Percentiles rank a stretch among this genome's conserved stretches.
phyloP scores from a whole-genome alignment of 768 basidiomycete species.

The Boletus fagicola region DNA sequence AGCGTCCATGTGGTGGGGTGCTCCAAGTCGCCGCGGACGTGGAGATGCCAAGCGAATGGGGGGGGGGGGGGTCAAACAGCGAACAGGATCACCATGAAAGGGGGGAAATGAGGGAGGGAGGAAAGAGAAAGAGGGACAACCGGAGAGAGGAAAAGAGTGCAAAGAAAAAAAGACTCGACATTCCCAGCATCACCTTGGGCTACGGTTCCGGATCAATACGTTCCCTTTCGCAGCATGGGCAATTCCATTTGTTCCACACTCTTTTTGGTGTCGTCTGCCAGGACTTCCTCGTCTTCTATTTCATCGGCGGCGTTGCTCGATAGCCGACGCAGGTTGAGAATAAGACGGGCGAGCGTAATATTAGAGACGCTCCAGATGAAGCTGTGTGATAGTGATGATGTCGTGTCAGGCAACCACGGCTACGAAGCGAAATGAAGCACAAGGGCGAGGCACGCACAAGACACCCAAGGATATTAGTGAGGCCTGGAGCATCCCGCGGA shows the following conservation, averaged over 20 bases:
- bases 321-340: conserved; percentile 33
- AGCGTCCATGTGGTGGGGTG: too few relatives aligned
- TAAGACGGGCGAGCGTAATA: conserved; percentile 33
- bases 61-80: background rate
- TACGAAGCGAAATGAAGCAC: background rate
- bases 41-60: too few relatives aligned
- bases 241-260: conserved; percentile 6
- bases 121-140: background rate
- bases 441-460: conserved; percentile 14
- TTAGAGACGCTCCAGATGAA: conserved; percentile 38
- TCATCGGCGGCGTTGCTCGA: background rate
- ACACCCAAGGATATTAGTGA: conserved; percentile 22
- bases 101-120: background rate
- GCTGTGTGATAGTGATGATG: conserved; percentile 13
- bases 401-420: background rate
- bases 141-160: background rate
- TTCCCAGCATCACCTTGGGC: background rate
- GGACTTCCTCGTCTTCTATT: background rate
- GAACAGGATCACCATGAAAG: background rate
- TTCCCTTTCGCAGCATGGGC: background rate
- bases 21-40: too few relatives aligned
- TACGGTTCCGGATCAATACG: background rate
- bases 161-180: background rate
- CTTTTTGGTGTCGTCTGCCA: background rate
- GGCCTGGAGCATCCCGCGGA: conserved; percentile 5